Evolutionary conservation across 2,329 filamentous ascomycete species (phyloP).

Genomic region (Trichoderma sp.): DNA sequence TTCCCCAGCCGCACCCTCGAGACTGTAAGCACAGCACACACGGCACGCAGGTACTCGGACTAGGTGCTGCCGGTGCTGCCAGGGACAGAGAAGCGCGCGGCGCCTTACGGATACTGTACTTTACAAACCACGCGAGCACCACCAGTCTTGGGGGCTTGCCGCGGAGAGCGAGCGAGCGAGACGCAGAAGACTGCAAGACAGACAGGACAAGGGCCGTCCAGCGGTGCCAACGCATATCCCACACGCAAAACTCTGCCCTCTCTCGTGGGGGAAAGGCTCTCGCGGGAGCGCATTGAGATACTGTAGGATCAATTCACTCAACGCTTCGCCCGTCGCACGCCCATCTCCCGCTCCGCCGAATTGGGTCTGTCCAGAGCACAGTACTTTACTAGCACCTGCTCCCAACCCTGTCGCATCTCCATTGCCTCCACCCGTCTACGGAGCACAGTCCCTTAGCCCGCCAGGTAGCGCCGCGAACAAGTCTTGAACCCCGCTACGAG

Average conservation of each 20-base stretch:
- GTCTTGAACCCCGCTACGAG: constrained; percentile 27
- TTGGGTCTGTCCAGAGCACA: constrained; percentile 14
- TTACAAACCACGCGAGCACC: constrained; percentile 10
- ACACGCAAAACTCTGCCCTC: not conserved
- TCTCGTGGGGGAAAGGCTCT: constrained; percentile 9
- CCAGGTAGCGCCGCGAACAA: constrained; percentile 28
- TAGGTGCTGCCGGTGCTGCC: constrained; percentile 20
- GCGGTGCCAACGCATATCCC: not conserved
- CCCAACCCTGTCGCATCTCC: constrained; percentile 23
- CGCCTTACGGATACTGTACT: not conserved
- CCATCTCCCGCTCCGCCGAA: constrained; percentile 22
- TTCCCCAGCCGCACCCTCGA: constrained; percentile 5
- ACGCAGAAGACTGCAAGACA: not conserved
- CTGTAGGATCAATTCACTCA: constrained; percentile 17
- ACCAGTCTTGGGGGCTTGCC: not conserved
- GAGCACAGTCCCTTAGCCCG: constrained; percentile 16
- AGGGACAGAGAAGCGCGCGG: constrained; percentile 3
- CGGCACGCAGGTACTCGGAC: not conserved
- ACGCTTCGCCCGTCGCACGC: not conserved
- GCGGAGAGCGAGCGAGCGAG: not conserved
- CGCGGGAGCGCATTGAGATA: not conserved
- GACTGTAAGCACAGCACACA: constrained; percentile 8
- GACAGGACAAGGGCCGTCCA: not conserved
- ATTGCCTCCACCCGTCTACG: constrained; percentile 25
- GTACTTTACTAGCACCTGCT: constrained; percentile 10